Evolutionary conservation across 176 grass and related monocot genomes (phyloP), one percentile per base, ranked within the genome.

Genomic region (Eleusine indica): DNA sequence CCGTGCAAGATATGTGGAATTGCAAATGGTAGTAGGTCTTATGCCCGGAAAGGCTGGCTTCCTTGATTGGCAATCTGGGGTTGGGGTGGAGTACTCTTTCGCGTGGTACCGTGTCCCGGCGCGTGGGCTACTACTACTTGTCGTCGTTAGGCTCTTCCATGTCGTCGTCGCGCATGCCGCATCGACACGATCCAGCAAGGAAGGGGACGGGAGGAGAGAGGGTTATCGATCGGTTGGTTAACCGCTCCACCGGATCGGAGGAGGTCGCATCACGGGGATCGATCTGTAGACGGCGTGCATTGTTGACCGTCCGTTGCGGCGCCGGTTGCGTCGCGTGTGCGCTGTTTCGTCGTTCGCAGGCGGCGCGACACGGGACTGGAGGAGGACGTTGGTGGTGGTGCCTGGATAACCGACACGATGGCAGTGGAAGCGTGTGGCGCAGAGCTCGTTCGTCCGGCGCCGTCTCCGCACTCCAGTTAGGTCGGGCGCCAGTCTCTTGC

Each of bases 301-400:
- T 84, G 81, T 62, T 88, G 82, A 84, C 87, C 17, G 13, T 47
- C 39, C 47, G 75, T 18, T 38, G 71, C 49, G 9, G 37, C 61
- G 58, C 61, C 17, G 18, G 64, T 64, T 64, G 25, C 61, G 40
- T 76, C 21, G 80, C 86, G 86, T 73, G 74, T 74, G n/a, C 43
- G 6, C 35, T 35, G 32, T 35, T 35, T 35, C 51, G 19, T 57
- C 53, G 18, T 77, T 71, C 43, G 43, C 5, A 30, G 75, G 28
- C 74, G 60, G 37, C 43, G 65, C 38, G 22, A 1, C 25, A 3
- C 61, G 10, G 21, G 25, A 30, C 25, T 30, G 61, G 25, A 30
- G 10, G 52, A 3, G 29, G 39, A 54, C 35, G 65, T 16, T 40
- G 69, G 25, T 67, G 85, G 77, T 44, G 66, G 57, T 39, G 29